phyloP scores from a whole-genome alignment of 202 grass and related monocot genomes.

The Cymbopogon flexuosus region DNA sequence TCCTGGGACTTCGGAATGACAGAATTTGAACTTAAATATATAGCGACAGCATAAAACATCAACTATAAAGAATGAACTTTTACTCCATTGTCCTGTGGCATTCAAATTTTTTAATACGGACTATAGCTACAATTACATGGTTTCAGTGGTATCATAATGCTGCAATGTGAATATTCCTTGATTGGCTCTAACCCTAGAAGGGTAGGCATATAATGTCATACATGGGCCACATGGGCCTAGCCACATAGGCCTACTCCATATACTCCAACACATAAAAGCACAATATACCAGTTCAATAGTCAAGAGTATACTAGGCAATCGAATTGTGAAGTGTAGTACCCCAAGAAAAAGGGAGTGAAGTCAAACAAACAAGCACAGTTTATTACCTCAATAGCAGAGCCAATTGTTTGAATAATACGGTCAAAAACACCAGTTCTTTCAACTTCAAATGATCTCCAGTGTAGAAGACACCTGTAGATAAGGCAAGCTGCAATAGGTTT shows the following conservation, averaged over 20 bases:
- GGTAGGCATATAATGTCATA: too few species aligned
- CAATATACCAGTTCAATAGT: slow-evolving; percentile 16
- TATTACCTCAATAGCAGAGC: slow-evolving; percentile 83
- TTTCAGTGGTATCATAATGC: slow-evolving; percentile 11
- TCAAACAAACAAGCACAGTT: background rate
- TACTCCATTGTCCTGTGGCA: background rate
- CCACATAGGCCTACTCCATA: too few species aligned
- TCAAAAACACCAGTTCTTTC: slow-evolving; percentile 96
- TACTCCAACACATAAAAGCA: too few species aligned
- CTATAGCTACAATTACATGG: background rate
- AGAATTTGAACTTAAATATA: slow-evolving; percentile 33
- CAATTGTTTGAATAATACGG: slow-evolving; percentile 89
- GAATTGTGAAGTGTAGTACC: background rate
- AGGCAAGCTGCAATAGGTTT: slow-evolving; percentile 91
- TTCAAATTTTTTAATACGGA: background rate
- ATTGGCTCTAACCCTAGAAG: too few species aligned
- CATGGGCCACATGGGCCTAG: too few species aligned
- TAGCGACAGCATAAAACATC: slow-evolving; percentile 17
- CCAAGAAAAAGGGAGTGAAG: background rate
- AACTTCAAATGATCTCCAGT: slow-evolving; percentile 99
- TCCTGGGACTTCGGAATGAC: slow-evolving; percentile 60
- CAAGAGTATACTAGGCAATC: slow-evolving; percentile 16
- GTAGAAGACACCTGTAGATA: slow-evolving; percentile 93
- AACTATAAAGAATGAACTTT: background rate
- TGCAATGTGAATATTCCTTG: too few species aligned